phyloP scores from a whole-genome alignment of 1,139 yeast species.

The Geotrichum klebahnii region DNA sequence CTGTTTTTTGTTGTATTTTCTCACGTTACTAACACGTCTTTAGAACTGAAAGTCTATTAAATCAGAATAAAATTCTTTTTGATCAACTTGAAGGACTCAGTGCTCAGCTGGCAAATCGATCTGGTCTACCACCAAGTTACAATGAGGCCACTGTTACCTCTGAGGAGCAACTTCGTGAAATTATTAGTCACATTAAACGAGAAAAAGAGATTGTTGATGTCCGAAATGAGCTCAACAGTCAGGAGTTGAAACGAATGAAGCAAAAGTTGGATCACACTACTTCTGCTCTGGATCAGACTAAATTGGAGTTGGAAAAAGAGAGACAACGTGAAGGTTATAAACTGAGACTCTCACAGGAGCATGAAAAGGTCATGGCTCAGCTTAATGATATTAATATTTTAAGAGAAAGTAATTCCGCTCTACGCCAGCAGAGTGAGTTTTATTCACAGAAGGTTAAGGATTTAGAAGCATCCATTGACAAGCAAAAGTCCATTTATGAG shows the following conservation, averaged over 20 bases:
- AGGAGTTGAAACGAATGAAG: constrained; percentile 49
- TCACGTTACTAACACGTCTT: not conserved
- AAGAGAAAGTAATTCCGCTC: constrained; percentile 67
- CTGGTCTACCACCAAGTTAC: constrained; percentile 18
- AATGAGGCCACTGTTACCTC: constrained; percentile 25
- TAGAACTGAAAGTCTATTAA: constrained; percentile 54
- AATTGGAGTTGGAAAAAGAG: constrained; percentile 32
- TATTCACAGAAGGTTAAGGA: constrained; percentile 37
- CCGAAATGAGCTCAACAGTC: constrained; percentile 49
- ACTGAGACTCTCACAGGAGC: constrained; percentile 41
- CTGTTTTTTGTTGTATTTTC: no score
- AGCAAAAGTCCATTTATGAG: constrained; percentile 34
- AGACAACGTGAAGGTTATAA: constrained; percentile 34
- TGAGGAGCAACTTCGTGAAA: constrained; percentile 48
- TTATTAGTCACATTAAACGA: constrained; percentile 61
- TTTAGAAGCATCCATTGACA: constrained; percentile 40
- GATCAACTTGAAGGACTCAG: constrained; percentile 58
- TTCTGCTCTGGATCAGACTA: constrained; percentile 37
- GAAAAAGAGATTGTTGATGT: constrained; percentile 73
- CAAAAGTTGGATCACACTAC: constrained; percentile 37
- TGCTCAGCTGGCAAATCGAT: constrained; percentile 22
- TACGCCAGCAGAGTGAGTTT: constrained; percentile 52
- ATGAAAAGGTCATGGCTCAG: constrained; percentile 55
- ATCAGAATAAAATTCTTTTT: constrained; percentile 64
- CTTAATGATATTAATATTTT: constrained; percentile 64